phyloP scores from a whole-genome alignment of 2,329 filamentous ascomycete species.

The Hirsutella thompsonii region DNA sequence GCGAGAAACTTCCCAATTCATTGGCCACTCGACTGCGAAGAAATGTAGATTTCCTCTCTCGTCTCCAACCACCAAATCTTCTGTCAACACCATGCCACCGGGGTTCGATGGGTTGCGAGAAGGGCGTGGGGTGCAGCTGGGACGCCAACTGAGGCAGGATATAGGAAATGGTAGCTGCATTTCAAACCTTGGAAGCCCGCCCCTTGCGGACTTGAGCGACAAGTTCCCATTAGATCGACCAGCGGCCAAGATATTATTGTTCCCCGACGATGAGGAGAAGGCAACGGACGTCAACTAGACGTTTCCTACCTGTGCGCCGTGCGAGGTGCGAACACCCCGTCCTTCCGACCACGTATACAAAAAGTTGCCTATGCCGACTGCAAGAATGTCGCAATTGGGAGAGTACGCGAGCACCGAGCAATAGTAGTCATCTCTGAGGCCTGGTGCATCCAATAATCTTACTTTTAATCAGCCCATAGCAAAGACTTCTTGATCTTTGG shows the following conservation, averaged over 20 bases:
- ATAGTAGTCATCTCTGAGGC: conserved; percentile 90
- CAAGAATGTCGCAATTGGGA: conserved; percentile 57
- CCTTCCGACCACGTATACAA: conserved; percentile 86
- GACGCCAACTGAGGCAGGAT: conserved; percentile 72
- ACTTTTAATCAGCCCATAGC: background rate
- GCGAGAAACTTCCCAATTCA: conserved; percentile 44
- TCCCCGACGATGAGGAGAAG: conserved; percentile 71
- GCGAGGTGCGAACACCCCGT: conserved; percentile 44
- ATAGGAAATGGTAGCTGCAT: conserved; percentile 59
- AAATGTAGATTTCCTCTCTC: conserved; percentile 74
- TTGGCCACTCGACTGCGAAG: conserved; percentile 80
- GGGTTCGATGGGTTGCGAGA: conserved; percentile 35
- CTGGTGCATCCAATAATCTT: conserved; percentile 76
- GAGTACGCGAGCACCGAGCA: conserved; percentile 86
- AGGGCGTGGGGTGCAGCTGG: conserved; percentile 39
- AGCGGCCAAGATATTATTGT: conserved; percentile 70
- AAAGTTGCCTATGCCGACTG: conserved; percentile 66
- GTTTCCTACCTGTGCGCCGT: conserved; percentile 11
- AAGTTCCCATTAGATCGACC: conserved; percentile 68
- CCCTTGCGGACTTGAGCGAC: conserved; percentile 64
- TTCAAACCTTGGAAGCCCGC: conserved; percentile 60
- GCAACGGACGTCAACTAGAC: conserved; percentile 70
- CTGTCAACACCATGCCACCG: conserved; percentile 46
- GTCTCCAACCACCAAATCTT: conserved; percentile 80
- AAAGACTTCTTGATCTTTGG: background rate